These are phyloP conservation scores for Salvia splendens DNA, from an alignment of 257 asterid species.

Conservation along the genomic window DNA sequence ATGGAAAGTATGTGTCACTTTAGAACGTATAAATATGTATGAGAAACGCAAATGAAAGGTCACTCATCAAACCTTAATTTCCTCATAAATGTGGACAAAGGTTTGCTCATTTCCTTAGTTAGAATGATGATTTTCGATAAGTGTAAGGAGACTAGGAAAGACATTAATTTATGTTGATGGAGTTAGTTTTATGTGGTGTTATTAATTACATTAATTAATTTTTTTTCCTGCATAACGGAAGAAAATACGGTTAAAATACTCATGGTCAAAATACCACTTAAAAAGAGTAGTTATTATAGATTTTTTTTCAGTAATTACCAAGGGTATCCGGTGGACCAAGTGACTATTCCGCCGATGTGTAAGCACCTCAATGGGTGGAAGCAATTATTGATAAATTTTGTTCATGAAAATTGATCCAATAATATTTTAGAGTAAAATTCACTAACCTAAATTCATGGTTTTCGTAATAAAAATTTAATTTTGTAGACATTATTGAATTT, in stretches of 20 bases:
- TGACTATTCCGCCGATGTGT: too few relatives aligned
- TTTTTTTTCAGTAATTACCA: not conserved
- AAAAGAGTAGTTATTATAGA: not conserved
- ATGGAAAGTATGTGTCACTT: not conserved
- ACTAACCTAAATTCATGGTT: too few relatives aligned
- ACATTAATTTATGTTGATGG: slow-evolving; percentile 7
- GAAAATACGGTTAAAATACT: not conserved
- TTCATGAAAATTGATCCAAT: too few relatives aligned
- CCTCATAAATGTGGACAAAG: slow-evolving; percentile 23
- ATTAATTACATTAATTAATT: slow-evolving; percentile 5
- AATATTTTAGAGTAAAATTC: too few relatives aligned
- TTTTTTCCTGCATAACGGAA: slow-evolving; percentile 2
- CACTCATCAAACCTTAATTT: slow-evolving; percentile 13
- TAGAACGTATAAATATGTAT: slow-evolving; percentile 17
- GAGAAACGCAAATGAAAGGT: slow-evolving; percentile 23
- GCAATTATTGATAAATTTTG: too few relatives aligned
- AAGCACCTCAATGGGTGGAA: too few relatives aligned
- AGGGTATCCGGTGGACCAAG: too few relatives aligned
- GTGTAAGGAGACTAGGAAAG: not conserved
- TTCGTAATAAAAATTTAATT: too few relatives aligned
- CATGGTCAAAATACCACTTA: not conserved
- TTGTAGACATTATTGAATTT: too few relatives aligned
- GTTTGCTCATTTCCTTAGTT: slow-evolving; percentile 20
- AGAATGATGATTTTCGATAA: not conserved
- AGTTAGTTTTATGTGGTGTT: not conserved